Conservation (phyloP, 2,329 filamentous ascomycete species). For the Sclerotinia minor region DNA sequence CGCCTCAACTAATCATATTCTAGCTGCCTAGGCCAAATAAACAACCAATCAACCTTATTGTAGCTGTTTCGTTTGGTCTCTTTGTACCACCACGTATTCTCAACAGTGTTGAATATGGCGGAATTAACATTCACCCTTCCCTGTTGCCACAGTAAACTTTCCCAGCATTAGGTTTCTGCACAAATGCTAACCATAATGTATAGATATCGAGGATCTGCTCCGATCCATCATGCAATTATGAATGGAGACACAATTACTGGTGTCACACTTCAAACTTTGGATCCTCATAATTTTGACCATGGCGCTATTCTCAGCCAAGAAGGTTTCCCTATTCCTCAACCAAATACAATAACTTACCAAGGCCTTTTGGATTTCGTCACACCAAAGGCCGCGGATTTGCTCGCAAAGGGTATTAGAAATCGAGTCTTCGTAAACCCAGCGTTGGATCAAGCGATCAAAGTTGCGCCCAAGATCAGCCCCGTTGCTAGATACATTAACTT, state of each 20-base stretch:
- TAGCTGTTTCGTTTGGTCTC: constrained; percentile 93
- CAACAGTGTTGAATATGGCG: constrained; percentile 70
- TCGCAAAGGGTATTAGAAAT: constrained; percentile 63
- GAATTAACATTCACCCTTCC: constrained; percentile 91
- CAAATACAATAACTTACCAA: constrained; percentile 48
- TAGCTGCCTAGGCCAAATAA: constrained; percentile 54
- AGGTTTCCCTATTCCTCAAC: constrained; percentile 53
- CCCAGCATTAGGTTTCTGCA: background rate
- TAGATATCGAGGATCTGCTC: constrained; percentile 81
- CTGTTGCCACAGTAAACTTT: constrained; percentile 72
- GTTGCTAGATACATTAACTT: constrained; percentile 65
- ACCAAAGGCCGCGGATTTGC: constrained; percentile 65
- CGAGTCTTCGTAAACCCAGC: constrained; percentile 65
- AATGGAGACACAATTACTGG: constrained; percentile 62
- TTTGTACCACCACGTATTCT: constrained; percentile 81
- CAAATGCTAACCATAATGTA: constrained; percentile 4
- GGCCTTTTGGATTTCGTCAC: constrained; percentile 58
- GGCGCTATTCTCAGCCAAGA: constrained; percentile 75
- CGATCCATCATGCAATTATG: constrained; percentile 82
- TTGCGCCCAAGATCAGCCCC: constrained; percentile 74
- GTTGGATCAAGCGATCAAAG: constrained; percentile 42
- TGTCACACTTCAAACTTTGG: constrained; percentile 83
- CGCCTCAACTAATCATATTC: background rate
- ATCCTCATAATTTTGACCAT: constrained; percentile 73
- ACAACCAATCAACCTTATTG: constrained; percentile 67